These are phyloP conservation scores for Cairneyella variabilis DNA, from an alignment of 495 filamentous ascomycete species.

Conservation along the genomic window DNA sequence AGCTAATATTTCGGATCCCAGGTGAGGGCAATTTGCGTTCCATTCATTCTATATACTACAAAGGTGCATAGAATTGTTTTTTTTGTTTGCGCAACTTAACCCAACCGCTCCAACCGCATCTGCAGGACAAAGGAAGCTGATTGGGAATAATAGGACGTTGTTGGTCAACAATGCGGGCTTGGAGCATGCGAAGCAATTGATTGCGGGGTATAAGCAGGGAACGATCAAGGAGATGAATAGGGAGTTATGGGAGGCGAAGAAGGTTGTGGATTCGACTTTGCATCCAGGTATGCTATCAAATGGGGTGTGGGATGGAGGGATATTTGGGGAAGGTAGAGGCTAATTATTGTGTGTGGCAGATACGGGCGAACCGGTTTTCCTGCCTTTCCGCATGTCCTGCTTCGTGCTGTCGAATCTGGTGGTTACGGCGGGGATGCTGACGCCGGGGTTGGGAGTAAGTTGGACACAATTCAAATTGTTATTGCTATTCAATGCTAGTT, in stretches of 20 bases:
- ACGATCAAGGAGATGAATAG: conserved; percentile 75
- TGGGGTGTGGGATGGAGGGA: conserved; percentile 23
- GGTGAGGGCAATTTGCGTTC: conserved; percentile 56
- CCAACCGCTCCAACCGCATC: no score
- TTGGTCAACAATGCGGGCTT: conserved; percentile 71
- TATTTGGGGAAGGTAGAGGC: neutral
- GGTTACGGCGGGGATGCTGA: conserved; percentile 97
- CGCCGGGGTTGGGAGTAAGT: conserved; percentile 68
- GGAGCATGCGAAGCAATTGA: conserved; percentile 73
- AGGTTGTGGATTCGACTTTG: conserved; percentile 91
- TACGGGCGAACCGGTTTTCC: conserved; percentile 84
- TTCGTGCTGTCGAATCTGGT: conserved; percentile 92
- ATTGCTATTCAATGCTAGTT: conserved; percentile 13
- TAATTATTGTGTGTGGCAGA: conserved; percentile 52
- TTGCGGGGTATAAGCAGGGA: conserved; percentile 79
- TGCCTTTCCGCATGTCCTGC: conserved; percentile 96
- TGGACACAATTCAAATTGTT: no score
- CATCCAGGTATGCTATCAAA: no score
- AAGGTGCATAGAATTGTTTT: conserved; percentile 12
- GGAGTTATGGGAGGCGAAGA: conserved; percentile 92
- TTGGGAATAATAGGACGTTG: conserved; percentile 62
- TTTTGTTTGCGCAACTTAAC: neutral
- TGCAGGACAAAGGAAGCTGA: neutral
- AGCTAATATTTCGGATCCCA: conserved; percentile 87
- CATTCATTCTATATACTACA: conserved; percentile 13